Evolutionary conservation across 345 rosid species (phyloP).

Genomic region (Dimocarpus longan): DNA sequence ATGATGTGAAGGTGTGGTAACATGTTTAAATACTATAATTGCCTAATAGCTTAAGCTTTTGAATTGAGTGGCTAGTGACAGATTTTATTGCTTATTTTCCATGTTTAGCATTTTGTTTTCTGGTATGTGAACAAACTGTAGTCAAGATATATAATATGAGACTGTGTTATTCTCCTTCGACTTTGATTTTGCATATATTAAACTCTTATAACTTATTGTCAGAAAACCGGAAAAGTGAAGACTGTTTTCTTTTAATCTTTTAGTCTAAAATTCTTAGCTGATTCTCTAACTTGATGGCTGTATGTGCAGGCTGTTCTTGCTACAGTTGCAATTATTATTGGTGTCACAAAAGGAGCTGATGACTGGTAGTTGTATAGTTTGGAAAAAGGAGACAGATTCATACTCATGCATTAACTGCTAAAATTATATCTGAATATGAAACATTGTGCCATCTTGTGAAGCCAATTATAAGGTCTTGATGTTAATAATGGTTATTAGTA

Average conservation of each 20-base stretch:
- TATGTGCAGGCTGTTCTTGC: slow-evolving; percentile 75
- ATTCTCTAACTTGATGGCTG: background rate
- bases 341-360: slow-evolving; percentile 57
- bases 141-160: background rate
- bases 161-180: background rate
- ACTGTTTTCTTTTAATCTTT: background rate
- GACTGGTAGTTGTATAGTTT: slow-evolving; percentile 49
- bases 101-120: background rate
- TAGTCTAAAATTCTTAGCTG: background rate
- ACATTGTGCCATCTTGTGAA: background rate
- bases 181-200: background rate
- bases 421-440: background rate
- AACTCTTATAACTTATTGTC: background rate
- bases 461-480: background rate
- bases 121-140: background rate
- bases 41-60: background rate
- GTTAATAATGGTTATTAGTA: background rate
- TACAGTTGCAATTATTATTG: slow-evolving; percentile 67
- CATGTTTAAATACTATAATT: background rate
- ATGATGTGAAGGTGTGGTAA: background rate
- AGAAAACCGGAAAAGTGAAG: background rate
- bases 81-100: background rate
- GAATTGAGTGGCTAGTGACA: background rate
- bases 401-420: background rate
- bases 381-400: background rate